Evolutionary conservation across 208 protist species (phyloP).

Genomic region (Jaenimonas drosophilae): DNA sequence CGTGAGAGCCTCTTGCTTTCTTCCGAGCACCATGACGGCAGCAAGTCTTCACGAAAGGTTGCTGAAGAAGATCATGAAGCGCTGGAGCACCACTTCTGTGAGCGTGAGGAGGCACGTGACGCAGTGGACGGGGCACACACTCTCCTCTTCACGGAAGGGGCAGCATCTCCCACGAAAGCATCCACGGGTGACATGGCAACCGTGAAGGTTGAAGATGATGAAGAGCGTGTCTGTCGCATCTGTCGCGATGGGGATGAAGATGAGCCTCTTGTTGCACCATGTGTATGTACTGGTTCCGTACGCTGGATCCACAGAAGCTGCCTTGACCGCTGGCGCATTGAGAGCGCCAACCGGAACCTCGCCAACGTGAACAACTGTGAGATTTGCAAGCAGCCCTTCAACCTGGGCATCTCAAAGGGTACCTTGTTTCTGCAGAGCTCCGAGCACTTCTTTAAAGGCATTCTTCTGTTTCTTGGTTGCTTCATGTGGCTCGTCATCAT

Average conservation of each 20-base stretch:
- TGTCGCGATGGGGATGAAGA: conserved; percentile 43
- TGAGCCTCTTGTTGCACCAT: conserved; percentile 59
- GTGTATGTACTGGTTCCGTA: conserved; percentile 60
- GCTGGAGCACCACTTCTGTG: not conserved
- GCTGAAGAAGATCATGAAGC: not conserved
- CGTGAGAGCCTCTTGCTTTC: no score
- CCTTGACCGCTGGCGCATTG: conserved; percentile 70
- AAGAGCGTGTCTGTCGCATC: conserved; percentile 69
- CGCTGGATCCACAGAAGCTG: conserved; percentile 69
- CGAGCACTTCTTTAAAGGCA: conserved; percentile 16
- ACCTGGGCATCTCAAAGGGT: conserved; percentile 26
- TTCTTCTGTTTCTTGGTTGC: conserved; percentile 26
- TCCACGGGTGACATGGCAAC: not conserved
- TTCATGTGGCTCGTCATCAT: conserved; percentile 18
- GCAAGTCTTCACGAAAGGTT: no score
- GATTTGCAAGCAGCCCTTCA: conserved; percentile 65
- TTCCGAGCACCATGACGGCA: no score
- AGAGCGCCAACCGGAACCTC: conserved; percentile 55
- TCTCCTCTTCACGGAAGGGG: not conserved
- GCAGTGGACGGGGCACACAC: not conserved
- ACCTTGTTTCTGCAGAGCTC: conserved; percentile 37
- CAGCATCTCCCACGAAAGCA: not conserved
- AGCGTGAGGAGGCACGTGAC: not conserved
- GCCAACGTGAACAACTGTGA: conserved; percentile 67
- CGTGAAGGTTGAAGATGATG: conserved; percentile 28